Evolutionary conservation across 306 rosid genomes (phyloP), one percentile per base, ranked within the genome.

Genomic region (Glycine soja): DNA sequence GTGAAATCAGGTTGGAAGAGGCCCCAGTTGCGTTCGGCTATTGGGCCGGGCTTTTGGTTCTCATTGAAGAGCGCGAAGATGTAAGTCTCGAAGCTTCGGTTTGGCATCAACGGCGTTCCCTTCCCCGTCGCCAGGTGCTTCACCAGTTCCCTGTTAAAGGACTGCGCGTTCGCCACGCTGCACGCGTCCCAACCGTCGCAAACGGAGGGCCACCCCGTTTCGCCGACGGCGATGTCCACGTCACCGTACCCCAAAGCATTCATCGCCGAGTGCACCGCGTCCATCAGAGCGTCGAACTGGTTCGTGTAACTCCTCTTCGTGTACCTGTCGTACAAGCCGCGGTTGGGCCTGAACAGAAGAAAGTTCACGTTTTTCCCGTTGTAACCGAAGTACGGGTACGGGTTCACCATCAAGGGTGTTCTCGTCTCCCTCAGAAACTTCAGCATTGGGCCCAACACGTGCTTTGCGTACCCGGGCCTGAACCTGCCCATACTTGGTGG

Each of bases 81-180:
- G 51, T 82, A 95, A 0, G 93, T 74, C 71, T 95, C 98, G 59
- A 95, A 93, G 59, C 54, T 87, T 7, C 96, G 65, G 69, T 89
- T 91, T 2, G 98, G 99, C 98, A 95, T 93, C 90, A 95, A 72
- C 0, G 99, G 99, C 0, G 98, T 95, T 0, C 99, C 99, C 51
- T 72, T 88, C 0, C 93, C 90, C 1, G 85, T 62, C 0, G 34
- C 84, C 48, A 93, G 86, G 59, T 91, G 99, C 59, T 64, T 78
- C 3, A 93, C 53, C 46, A 95, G 80, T 8, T 88, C 77, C 2
- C 81, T 72, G 5, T 91, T 93, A 12, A 51, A 95, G 1, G 89
- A 62, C 79, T 75, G 85, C 1, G 97, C 97, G 32, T 93, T 87
- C 11, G 78, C 85, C 0, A 70, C 53, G 19, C 92, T 88, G 34